Evolutionary conservation across 352 stramenopile genomes (phyloP).

Genomic region (Pythium monospermum): DNA sequence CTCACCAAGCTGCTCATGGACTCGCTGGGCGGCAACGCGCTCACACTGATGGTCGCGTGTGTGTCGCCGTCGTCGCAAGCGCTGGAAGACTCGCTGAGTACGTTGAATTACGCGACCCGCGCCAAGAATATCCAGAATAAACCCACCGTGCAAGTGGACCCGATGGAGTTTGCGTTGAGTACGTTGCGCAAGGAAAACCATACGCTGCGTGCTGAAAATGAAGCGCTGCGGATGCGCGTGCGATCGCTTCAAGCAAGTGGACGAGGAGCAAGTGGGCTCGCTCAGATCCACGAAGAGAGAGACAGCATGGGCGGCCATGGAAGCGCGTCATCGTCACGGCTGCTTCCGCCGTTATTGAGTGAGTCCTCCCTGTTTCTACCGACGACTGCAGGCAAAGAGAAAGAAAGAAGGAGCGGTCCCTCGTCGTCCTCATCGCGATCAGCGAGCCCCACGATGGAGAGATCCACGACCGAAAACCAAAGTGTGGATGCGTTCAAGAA

Average conservation of each 20-base stretch:
- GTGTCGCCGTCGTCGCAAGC: constrained; percentile 52
- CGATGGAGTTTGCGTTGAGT: constrained; percentile 51
- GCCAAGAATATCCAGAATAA: constrained; percentile 87
- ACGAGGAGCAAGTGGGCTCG: not conserved
- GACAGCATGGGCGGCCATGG: not conserved
- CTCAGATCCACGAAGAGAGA: constrained; percentile 15
- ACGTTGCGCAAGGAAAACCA: constrained; percentile 67
- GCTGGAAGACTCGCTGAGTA: constrained; percentile 78
- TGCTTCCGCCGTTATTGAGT: constrained; percentile 25
- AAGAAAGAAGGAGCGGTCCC: constrained; percentile 3
- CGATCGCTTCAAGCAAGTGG: constrained; percentile 18
- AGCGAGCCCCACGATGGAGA: constrained; percentile 17
- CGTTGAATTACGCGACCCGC: constrained; percentile 78
- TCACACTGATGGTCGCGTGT: constrained; percentile 84
- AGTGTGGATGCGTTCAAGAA: constrained; percentile 35
- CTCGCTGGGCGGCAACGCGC: constrained; percentile 70
- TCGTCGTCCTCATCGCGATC: constrained; percentile 9
- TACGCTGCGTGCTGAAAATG: constrained; percentile 46
- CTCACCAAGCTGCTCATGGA: constrained; percentile 86
- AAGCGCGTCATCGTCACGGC: constrained; percentile 22
- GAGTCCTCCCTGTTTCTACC: constrained; percentile 21
- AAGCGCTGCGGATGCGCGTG: constrained; percentile 47
- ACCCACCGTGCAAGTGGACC: constrained; percentile 63
- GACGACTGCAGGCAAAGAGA: not conserved
- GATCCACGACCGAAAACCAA: constrained; percentile 1